A percentile compares a stretch with the other conserved stretches of the same genome.
These are phyloP conservation scores for Meira miltonrushii DNA, from an alignment of 1,284 basidiomycete genomes.

Conservation along the genomic window DNA sequence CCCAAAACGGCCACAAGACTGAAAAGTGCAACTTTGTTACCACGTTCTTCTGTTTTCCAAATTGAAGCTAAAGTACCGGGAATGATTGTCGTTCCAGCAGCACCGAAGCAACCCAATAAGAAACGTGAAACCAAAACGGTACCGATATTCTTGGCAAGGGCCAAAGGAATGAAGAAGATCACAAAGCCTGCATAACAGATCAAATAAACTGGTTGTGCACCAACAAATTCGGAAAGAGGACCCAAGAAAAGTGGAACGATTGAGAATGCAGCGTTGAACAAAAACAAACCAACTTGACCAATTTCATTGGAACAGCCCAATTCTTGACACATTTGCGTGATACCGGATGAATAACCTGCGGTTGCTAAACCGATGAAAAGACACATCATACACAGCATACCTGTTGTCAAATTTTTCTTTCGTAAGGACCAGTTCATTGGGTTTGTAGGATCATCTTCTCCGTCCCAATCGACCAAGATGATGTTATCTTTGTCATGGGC, in stretches of 20 bases:
- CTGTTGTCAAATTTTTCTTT: slow-evolving; percentile 37
- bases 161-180: slow-evolving; percentile 45
- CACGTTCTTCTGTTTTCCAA: slow-evolving; percentile 46
- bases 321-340: slow-evolving; percentile 42
- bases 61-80: slow-evolving; percentile 23
- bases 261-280: slow-evolving; percentile 41
- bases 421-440: slow-evolving; percentile 37
- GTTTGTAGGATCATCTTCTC: slow-evolving; percentile 35
- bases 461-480: slow-evolving; percentile 38
- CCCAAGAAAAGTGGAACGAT: slow-evolving; percentile 45
- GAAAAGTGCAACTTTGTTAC: slow-evolving; percentile 48
- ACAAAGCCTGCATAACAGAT: slow-evolving; percentile 48
- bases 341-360: slow-evolving; percentile 46
- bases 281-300: slow-evolving; percentile 49
- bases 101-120: slow-evolving; percentile 49
- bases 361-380: slow-evolving; percentile 50
- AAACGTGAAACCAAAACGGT: slow-evolving; percentile 46
- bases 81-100: slow-evolving; percentile 39
- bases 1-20: slow-evolving; percentile 47
- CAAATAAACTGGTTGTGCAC: slow-evolving; percentile 49
- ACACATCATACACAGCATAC: slow-evolving; percentile 45
- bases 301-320: slow-evolving; percentile 41
- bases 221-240: slow-evolving; percentile 50
- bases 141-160: slow-evolving; percentile 48
- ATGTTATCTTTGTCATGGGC: slow-evolving; percentile 28